Percentiles rank a stretch among this genome's conserved stretches.
Conservation (phyloP, 2,329 filamentous ascomycete genomes). For the Colletotrichum siamense region DNA sequence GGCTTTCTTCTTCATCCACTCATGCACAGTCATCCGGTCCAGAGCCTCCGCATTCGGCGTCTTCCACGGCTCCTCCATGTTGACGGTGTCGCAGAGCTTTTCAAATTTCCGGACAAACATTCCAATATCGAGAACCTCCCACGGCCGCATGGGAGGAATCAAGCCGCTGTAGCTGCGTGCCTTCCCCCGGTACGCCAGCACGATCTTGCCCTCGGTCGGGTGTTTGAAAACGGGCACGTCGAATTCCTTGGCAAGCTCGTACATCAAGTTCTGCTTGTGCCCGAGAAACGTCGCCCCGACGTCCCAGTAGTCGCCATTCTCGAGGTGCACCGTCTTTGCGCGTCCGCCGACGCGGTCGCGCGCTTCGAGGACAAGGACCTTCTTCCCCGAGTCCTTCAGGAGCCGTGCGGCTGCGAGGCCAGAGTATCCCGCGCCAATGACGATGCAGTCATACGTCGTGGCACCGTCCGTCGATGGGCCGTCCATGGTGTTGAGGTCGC, state of each 20-base stretch:
- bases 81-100: slow-evolving; percentile 8
- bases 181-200: slow-evolving; percentile 15
- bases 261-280: slow-evolving; percentile 22
- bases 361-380: slow-evolving; percentile 14
- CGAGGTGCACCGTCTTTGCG: slow-evolving; percentile 4
- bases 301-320: slow-evolving; percentile 22
- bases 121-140: slow-evolving; percentile 14
- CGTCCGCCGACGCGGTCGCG: slow-evolving; percentile 22
- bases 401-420: slow-evolving; percentile 11
- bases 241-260: slow-evolving; percentile 14
- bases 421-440: slow-evolving; percentile 20
- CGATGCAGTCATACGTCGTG: slow-evolving; percentile 17
- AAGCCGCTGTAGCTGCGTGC: slow-evolving; percentile 13
- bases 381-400: slow-evolving; percentile 10
- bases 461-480: not conserved
- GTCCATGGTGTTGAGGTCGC: not conserved
- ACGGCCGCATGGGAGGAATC: slow-evolving; percentile 19
- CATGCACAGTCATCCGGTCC: slow-evolving; percentile 5
- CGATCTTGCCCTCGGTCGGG: slow-evolving; percentile 10
- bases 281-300: slow-evolving; percentile 26
- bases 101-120: slow-evolving; percentile 10
- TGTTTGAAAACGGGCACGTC: not conserved
- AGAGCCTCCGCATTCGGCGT: slow-evolving; percentile 12
- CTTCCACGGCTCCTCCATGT: slow-evolving; percentile 15
- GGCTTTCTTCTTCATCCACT: not conserved